Percentiles rank a stretch among this genome's conserved stretches.
These are phyloP conservation scores for Suillus luteus DNA, from an alignment of 768 basidiomycete genomes.

Conservation along the genomic window DNA sequence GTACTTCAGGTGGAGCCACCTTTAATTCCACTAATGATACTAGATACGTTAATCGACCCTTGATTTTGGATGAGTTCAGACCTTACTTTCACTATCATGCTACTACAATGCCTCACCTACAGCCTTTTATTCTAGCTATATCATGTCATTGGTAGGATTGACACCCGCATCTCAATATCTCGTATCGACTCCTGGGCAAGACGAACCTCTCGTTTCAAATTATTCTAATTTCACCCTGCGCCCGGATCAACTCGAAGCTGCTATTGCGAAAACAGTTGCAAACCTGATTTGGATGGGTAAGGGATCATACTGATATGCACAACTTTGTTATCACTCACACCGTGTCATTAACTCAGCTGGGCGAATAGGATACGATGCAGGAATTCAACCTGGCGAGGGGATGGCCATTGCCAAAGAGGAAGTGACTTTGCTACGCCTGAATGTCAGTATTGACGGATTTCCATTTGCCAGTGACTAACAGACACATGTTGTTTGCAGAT, in stretches of 20 bases:
- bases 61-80: background rate
- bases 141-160: slow-evolving; percentile 5
- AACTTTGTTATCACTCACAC: background rate
- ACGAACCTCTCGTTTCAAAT: background rate
- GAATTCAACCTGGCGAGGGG: background rate
- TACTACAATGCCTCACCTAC: background rate
- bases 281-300: slow-evolving; percentile 1
- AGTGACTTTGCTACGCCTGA: background rate
- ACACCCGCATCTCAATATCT: background rate
- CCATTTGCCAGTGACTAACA: no score
- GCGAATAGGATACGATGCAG: background rate
- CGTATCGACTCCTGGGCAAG: background rate
- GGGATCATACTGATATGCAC: background rate
- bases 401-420: background rate
- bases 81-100: background rate
- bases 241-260: background rate
- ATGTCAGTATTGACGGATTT: background rate
- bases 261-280: slow-evolving; percentile 4
- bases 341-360: background rate
- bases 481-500: slow-evolving; percentile 6
- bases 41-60: no score
- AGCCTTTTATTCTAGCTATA: background rate
- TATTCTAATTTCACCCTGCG: background rate
- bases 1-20: no score
- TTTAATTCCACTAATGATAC: no score